Evolutionary conservation across 805 yeast species (phyloP), one percentile per base, ranked within the genome.

Genomic region (Cyberlindnera euphorbiae): DNA sequence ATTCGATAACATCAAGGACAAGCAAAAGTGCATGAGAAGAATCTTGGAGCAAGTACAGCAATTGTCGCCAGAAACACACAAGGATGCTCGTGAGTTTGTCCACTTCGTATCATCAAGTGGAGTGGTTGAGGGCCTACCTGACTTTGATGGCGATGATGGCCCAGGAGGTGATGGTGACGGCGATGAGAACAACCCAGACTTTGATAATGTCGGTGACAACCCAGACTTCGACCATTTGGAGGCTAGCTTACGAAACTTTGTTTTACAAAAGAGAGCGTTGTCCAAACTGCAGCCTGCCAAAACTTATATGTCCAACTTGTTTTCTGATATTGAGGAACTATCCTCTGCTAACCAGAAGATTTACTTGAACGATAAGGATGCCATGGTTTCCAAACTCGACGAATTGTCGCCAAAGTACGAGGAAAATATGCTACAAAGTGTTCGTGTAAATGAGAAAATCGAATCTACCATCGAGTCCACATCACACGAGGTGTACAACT

Each of bases 281-380:
- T 88, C 97, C 0, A 93, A 93, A 56, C 66, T 93, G 11, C 72
- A 86, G 24, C 99, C 99, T 0, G 97, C 96, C 0, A 87, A 88
- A 53, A 89, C 81, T n/a, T 93, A 83, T 50, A 62, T 90, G 19
- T 42, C 69, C 14, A 90, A 88, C 50, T 54, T 89, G 10, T 69
- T 84, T 28, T 58, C 58, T 16, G 99, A 93, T 52, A 52, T 90
- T 27, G 63, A 64, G 33, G 60, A 63, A 1, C 64, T 93, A 15
- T 71, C 94, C 0, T 60, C 67, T 8, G 60, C 74, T n/a, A 93
- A 89, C 55, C 69, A 76, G 33, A 59, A 67, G n/a, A 62, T 73
- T 11, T 73, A 78, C 45, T 47, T 59, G 11, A 60, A 64, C 17
- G 84, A 78, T 38, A 70, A 69, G 33, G 67, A 67, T 4, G 58